Evolutionary conservation across 331 rosid genomes (phyloP).

Genomic region (Saraca asoca): DNA sequence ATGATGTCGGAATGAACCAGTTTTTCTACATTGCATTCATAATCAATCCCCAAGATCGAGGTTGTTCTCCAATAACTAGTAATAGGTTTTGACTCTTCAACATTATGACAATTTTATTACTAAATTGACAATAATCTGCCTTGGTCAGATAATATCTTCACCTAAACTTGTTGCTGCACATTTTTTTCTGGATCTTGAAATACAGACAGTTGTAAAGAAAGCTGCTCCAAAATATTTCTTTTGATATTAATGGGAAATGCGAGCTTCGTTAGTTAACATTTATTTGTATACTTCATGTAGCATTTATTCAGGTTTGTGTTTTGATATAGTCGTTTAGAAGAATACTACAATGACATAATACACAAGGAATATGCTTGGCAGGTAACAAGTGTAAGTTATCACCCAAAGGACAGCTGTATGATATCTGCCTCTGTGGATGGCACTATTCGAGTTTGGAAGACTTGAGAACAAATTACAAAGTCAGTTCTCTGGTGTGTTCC

Average conservation of each 20-base stretch:
- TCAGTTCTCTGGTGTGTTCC: constrained; percentile 12
- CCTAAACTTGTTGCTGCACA: constrained; percentile 8
- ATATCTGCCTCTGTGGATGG: constrained; percentile 79
- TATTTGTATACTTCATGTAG: constrained; percentile 5
- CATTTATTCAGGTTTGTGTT: constrained; percentile 8
- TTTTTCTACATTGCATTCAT: background rate
- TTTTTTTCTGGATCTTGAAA: background rate
- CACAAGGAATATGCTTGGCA: constrained; percentile 34
- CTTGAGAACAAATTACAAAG: constrained; percentile 41
- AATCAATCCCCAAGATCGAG: background rate
- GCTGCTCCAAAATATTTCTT: constrained; percentile 1
- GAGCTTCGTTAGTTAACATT: background rate
- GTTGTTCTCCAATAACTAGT: background rate
- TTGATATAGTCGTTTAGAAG: too few relatives aligned
- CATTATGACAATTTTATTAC: constrained; percentile 3
- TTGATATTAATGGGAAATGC: background rate
- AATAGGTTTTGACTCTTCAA: background rate
- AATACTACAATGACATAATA: constrained; percentile 4
- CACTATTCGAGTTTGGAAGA: constrained; percentile 73
- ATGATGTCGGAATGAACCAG: constrained; percentile 3
- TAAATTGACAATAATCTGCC: background rate
- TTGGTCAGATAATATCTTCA: constrained; percentile 2
- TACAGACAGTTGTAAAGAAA: too few relatives aligned
- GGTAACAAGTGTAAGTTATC: constrained; percentile 96
- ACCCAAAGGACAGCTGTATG: constrained; percentile 75